Conservation (phyloP, 2,329 filamentous ascomycete species). For the Samsoniella hepiali region DNA sequence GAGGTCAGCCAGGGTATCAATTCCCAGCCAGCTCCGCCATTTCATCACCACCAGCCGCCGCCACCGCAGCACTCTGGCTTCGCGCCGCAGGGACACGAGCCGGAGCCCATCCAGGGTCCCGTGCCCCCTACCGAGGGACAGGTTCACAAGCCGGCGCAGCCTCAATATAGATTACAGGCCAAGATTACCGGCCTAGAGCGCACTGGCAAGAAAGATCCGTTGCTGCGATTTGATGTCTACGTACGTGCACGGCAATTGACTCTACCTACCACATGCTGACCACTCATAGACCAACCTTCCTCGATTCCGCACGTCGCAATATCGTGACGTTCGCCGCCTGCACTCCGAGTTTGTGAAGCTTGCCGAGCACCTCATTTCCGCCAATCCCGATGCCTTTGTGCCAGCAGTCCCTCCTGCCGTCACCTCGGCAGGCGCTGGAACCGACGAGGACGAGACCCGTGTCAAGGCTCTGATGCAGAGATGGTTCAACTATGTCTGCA, state of each 20-base stretch:
- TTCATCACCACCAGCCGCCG: constrained; percentile 24
- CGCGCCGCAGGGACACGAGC: constrained; percentile 34
- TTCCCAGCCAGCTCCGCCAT: constrained; percentile 30
- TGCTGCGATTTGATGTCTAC: constrained; percentile 93
- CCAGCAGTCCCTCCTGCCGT: constrained; percentile 93
- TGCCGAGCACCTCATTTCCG: constrained; percentile 91
- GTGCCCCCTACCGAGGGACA: constrained; percentile 26
- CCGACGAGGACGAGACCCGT: constrained; percentile 88
- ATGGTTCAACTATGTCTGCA: constrained; percentile 92
- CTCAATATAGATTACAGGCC: constrained; percentile 81
- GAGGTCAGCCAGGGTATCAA: not conserved
- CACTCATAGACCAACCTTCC: constrained; percentile 85
- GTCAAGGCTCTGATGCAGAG: constrained; percentile 88
- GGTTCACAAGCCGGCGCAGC: constrained; percentile 57
- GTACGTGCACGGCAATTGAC: constrained; percentile 47
- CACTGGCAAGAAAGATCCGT: constrained; percentile 91
- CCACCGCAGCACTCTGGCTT: constrained; percentile 23
- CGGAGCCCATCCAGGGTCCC: not conserved
- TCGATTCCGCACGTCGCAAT: constrained; percentile 95
- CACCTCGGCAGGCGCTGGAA: constrained; percentile 90
- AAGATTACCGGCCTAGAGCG: constrained; percentile 94
- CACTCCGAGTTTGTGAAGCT: constrained; percentile 96
- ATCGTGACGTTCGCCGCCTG: constrained; percentile 91
- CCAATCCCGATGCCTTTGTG: constrained; percentile 94
- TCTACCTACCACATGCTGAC: constrained; percentile 23